These are phyloP conservation scores for Chlamydomonas incerta DNA, from an alignment of 139 green algal species.

Conservation along the genomic window DNA sequence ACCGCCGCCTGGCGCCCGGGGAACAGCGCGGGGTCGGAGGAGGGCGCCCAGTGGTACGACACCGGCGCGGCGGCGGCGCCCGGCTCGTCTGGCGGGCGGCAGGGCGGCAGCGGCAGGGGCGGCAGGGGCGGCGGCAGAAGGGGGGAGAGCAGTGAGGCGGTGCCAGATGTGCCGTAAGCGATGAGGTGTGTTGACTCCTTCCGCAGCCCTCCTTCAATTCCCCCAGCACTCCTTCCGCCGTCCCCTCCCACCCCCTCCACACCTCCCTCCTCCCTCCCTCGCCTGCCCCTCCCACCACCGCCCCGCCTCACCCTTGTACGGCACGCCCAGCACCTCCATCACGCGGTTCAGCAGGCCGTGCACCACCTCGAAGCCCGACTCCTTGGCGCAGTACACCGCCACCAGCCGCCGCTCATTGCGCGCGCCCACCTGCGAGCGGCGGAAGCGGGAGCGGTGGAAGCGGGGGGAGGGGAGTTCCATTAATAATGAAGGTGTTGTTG, in stretches of 20 bases:
- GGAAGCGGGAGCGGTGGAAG: not conserved
- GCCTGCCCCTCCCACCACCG: not conserved
- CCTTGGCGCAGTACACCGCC: conserved; percentile 85
- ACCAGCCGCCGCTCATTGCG: conserved; percentile 91
- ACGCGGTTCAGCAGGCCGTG: conserved; percentile 97
- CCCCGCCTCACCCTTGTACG: conserved; percentile 22
- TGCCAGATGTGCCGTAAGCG: not conserved
- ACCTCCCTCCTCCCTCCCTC: not conserved
- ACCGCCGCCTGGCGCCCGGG: conserved; percentile 75
- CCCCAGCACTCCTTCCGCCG: not conserved
- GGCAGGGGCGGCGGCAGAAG: not conserved
- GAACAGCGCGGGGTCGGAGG: conserved; percentile 88
- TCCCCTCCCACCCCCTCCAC: not conserved
- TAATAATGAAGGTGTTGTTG: not conserved
- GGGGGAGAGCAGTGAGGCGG: not conserved
- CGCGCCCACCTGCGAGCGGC: conserved; percentile 76
- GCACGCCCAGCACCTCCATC: conserved; percentile 94
- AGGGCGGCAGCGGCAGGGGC: too few relatives aligned
- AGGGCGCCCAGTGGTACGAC: conserved; percentile 83
- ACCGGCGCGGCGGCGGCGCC: conserved; percentile 7
- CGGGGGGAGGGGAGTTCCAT: not conserved
- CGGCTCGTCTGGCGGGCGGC: conserved; percentile 3
- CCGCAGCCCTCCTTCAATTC: too few relatives aligned
- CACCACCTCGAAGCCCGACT: conserved; percentile 91
- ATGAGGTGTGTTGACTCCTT: too few relatives aligned